Base-by-base conservation (phyloP, 2,329 filamentous ascomycete genomes). In the Neurospora sp. region DNA sequence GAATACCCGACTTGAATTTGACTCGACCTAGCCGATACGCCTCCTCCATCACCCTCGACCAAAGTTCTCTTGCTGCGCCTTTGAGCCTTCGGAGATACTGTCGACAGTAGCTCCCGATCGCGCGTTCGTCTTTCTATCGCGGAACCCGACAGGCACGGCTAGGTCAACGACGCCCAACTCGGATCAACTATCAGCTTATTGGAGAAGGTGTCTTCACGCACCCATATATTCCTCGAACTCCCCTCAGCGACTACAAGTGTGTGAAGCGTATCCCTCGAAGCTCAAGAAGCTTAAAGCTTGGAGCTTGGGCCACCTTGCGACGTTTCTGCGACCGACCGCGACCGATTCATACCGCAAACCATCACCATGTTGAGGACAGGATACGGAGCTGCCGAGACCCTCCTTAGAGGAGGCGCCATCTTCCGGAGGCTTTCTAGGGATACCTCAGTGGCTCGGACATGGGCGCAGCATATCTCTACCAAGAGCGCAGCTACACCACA, bases 361-460 rank as follows among this genome's bases (percentile, higher is more conserved):
- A 15, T 41, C 17, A 68, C n/a, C 6, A 75, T 75, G 74, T n/a
- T 73, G 38, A 74, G 74, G 66, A 72, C 69, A 28, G 68, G 71
- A 37, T 69, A 73, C 28, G 70, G 72, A 8, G 70, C 71, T 10
- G 46, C 74, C 69, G 73, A 73, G 23, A 69, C 71, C 68, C 52
- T 74, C 38, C 15, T 74, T 1, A 69, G 67, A 23, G 65, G 70
- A 17, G 69, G 68, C 41, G 70, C 67, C 8, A 38, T 67, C 8
- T 37, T 37, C 23, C 66, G 67, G 36, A 69, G 19, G 8, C 33
- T 71, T 12, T 68, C 68, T 17, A 71, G 69, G 67, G 46, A 66
- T 17, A 39, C 57, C 8, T 38, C 65, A 33, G 70, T 70, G 4
- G 68, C 36, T 52, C 37, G 69, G 37, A 8, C 70, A 57, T 71